Percentiles rank a stretch among this genome's conserved stretches.
These are phyloP conservation scores for Pisolithus sp. DNA, from an alignment of 768 basidiomycete species.

Conservation along the genomic window DNA sequence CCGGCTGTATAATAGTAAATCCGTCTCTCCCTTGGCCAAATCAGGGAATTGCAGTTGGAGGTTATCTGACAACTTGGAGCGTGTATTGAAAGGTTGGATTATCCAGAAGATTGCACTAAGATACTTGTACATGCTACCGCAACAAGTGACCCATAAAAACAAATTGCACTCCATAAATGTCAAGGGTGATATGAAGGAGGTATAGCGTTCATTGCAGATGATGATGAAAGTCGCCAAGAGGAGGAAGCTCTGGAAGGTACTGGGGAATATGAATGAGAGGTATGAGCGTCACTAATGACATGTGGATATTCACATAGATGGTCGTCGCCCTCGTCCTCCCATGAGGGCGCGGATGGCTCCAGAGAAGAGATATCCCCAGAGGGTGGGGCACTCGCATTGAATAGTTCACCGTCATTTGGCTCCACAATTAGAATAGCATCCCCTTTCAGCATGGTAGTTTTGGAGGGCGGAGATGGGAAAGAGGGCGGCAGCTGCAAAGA, in stretches of 20 bases:
- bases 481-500: constrained; percentile 10
- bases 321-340: constrained; percentile 12
- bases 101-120: constrained; percentile 12
- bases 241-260: background rate
- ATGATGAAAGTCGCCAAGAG: background rate
- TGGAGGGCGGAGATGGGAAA: constrained; percentile 31
- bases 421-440: constrained; percentile 30
- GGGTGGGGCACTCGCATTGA: constrained; percentile 27
- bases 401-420: constrained; percentile 23
- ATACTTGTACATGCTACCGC: constrained; percentile 16
- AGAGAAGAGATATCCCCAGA: constrained; percentile 21
- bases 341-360: constrained; percentile 44
- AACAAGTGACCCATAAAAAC: background rate
- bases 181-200: constrained; percentile 27
- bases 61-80: too few relatives aligned
- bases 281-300: background rate
- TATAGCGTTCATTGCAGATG: constrained; percentile 9
- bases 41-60: too few relatives aligned
- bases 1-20: too few relatives aligned
- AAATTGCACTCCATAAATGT: constrained; percentile 2
- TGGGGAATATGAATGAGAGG: background rate
- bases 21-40: too few relatives aligned
- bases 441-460: constrained; percentile 30
- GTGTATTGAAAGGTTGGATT: background rate
- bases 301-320: background rate